phyloP scores from a whole-genome alignment of 2,329 filamentous ascomycete species.

The Exophiala mesophila region DNA sequence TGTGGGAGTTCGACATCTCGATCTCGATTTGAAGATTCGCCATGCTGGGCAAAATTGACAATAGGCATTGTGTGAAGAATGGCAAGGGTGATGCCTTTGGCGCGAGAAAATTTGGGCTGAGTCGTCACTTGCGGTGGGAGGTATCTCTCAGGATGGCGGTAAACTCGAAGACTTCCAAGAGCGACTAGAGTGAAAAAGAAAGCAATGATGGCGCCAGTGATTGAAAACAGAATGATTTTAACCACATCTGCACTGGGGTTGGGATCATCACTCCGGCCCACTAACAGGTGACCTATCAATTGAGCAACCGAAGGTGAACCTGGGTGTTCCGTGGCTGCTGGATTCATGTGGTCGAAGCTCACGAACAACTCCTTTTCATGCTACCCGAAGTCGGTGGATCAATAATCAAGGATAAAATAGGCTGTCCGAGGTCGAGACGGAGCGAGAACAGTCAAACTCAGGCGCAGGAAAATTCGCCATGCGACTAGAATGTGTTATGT shows the following conservation, averaged over 20 bases:
- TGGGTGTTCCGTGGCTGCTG: too few relatives aligned
- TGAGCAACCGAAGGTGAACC: too few relatives aligned
- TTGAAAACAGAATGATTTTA: conserved; percentile 5
- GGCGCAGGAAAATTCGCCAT: too few relatives aligned
- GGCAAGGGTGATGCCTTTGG: conserved; percentile 6
- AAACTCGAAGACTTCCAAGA: conserved; percentile 3
- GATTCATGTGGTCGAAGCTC: too few relatives aligned
- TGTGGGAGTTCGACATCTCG: conserved; percentile 1
- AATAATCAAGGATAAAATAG: too few relatives aligned
- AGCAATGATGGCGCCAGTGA: conserved; percentile 4
- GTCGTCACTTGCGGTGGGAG: background rate
- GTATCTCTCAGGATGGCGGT: conserved; percentile 7
- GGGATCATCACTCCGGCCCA: background rate
- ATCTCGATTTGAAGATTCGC: background rate
- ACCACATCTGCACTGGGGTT: background rate
- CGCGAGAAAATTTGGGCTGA: conserved; percentile 4
- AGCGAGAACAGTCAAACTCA: too few relatives aligned
- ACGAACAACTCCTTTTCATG: too few relatives aligned
- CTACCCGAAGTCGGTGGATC: too few relatives aligned
- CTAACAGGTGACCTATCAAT: too few relatives aligned
- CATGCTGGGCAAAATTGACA: conserved; percentile 1
- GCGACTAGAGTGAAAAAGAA: conserved; percentile 1
- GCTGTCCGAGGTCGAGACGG: too few relatives aligned
- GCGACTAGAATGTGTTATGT: too few relatives aligned
- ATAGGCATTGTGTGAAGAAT: conserved; percentile 6